Conservation (phyloP, 129 eudicot species). For the Flaveria linearis region DNA sequence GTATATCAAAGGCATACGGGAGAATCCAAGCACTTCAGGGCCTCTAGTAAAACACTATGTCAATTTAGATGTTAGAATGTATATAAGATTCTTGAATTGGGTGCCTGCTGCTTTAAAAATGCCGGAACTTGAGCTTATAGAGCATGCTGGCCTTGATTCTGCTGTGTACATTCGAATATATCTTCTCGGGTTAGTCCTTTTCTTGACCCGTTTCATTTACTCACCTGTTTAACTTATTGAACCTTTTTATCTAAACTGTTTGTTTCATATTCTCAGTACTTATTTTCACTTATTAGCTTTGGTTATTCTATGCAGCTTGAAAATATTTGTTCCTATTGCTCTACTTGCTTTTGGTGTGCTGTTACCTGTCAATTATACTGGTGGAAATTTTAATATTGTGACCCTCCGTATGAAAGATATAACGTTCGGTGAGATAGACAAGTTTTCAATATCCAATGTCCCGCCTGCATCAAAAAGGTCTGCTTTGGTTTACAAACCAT, state of each 20-base stretch:
- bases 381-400: slow-evolving; percentile 40
- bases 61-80: slow-evolving; percentile 74
- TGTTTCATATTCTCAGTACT: neutral
- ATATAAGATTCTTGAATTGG: slow-evolving; percentile 81
- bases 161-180: slow-evolving; percentile 90
- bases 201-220: slow-evolving; percentile 14
- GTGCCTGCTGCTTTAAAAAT: slow-evolving; percentile 91
- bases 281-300: slow-evolving; percentile 8
- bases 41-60: slow-evolving; percentile 62
- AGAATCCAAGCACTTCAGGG: slow-evolving; percentile 69
- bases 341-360: slow-evolving; percentile 73
- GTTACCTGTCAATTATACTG: slow-evolving; percentile 90
- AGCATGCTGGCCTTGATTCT: slow-evolving; percentile 97
- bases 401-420: slow-evolving; percentile 41
- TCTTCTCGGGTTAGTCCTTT: slow-evolving; percentile 77
- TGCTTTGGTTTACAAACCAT: slow-evolving; percentile 10
- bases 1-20: slow-evolving; percentile 92
- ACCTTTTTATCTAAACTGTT: neutral
- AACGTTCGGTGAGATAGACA: slow-evolving; percentile 79
- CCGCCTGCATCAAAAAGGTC: slow-evolving; percentile 78
- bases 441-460: slow-evolving; percentile 90
- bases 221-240: neutral
- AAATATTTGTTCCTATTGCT: slow-evolving; percentile 87
- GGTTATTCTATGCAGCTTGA: slow-evolving; percentile 66
- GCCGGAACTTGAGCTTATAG: slow-evolving; percentile 96